phyloP scores from a whole-genome alignment of 2,329 filamentous ascomycete species.

The Aspergillus clavatus region DNA sequence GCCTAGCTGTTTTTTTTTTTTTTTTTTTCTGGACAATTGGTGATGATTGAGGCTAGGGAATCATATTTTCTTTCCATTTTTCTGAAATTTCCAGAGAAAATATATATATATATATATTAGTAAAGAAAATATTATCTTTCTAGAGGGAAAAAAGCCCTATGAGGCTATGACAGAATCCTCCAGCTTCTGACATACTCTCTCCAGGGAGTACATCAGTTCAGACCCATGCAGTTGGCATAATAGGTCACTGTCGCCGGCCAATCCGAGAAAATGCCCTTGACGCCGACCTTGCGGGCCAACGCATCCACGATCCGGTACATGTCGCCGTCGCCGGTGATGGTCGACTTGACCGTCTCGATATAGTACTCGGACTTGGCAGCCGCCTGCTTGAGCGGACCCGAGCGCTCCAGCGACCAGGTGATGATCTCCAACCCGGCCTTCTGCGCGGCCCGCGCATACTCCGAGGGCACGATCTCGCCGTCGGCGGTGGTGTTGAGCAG shows the following conservation, averaged over 20 bases:
- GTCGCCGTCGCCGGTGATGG: conserved; percentile 14
- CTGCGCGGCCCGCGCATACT: conserved; percentile 14
- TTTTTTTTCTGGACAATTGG: too few species aligned
- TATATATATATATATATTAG: too few species aligned
- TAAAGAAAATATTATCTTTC: too few species aligned
- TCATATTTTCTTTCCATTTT: too few species aligned
- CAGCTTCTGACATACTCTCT: too few species aligned
- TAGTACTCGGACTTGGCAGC: conserved; percentile 13
- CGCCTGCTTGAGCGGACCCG: conserved; percentile 14
- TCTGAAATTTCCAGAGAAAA: too few species aligned
- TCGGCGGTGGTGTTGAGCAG: conserved; percentile 14
- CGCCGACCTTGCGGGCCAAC: conserved; percentile 16
- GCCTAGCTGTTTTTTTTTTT: too few species aligned
- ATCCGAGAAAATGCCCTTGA: conserved; percentile 17
- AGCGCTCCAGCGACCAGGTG: conserved; percentile 18
- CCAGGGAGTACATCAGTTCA: conserved; percentile 7
- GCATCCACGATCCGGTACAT: conserved; percentile 20
- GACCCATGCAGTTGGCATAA: conserved; percentile 16
- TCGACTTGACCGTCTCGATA: conserved; percentile 9
- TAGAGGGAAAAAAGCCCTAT: too few species aligned
- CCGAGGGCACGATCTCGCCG: conserved; percentile 16
- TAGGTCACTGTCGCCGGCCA: conserved; percentile 19
- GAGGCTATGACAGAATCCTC: too few species aligned
- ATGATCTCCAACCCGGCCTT: conserved; percentile 14
- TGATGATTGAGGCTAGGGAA: too few species aligned